Conservation (phyloP, 768 basidiomycete species). For the Boletus vinaceobasis region DNA sequence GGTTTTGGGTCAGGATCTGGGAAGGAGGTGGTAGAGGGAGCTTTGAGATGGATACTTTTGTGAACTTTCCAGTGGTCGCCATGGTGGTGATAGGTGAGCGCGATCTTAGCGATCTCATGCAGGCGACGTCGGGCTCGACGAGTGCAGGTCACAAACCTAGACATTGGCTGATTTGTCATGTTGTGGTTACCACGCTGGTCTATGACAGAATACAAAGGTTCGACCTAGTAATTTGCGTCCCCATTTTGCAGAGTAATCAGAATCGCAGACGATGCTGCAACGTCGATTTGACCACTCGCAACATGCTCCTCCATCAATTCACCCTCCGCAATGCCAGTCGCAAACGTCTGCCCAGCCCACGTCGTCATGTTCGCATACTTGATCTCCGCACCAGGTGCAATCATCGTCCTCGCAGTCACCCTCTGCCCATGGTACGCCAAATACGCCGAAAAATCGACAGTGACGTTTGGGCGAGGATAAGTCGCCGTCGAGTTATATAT, state of each 20-base stretch:
- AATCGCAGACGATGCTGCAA: constrained; percentile 38
- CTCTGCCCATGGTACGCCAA: constrained; percentile 23
- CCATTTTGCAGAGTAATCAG: constrained; percentile 23
- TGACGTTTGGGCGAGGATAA: constrained; percentile 38
- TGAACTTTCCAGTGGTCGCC: constrained; percentile 7
- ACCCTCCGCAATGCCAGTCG: constrained; percentile 38
- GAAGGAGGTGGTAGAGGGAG: constrained; percentile 46
- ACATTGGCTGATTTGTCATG: too few relatives aligned
- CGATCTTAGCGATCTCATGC: constrained; percentile 17
- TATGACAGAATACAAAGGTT: too few relatives aligned
- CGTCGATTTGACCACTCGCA: constrained; percentile 30
- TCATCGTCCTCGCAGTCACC: constrained; percentile 40
- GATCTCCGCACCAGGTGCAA: constrained; percentile 48
- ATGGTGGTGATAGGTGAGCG: constrained; percentile 14
- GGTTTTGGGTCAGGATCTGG: constrained; percentile 41
- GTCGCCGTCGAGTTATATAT: constrained; percentile 48
- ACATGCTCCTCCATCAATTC: constrained; percentile 38
- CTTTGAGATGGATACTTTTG: constrained; percentile 39
- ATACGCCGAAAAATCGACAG: constrained; percentile 46
- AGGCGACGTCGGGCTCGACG: not conserved
- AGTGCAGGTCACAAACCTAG: not conserved
- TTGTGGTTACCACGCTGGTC: too few relatives aligned
- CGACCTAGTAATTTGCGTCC: not conserved
- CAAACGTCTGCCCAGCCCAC: constrained; percentile 50
- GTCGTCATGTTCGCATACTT: constrained; percentile 41